Conservation (phyloP, 163 green algal genomes). For the Chloromonas sp. region DNA sequence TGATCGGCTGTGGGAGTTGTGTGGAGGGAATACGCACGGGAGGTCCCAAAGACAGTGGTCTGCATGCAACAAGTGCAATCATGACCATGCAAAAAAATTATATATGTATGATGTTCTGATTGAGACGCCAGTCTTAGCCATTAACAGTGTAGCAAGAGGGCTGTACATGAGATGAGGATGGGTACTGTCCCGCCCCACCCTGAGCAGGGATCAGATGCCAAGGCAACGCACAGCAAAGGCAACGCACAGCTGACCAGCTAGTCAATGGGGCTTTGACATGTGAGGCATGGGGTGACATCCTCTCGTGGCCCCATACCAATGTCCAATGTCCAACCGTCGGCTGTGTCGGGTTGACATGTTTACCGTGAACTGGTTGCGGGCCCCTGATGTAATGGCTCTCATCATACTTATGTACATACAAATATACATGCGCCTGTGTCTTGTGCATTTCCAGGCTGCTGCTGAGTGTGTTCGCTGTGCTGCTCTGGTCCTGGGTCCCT, state of each 20-base stretch:
- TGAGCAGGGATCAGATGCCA: no score
- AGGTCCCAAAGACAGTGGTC: no score
- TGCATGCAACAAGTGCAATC: no score
- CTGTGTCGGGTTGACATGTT: not conserved
- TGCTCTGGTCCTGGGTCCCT: slow-evolving; percentile 23
- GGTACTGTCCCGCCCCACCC: not conserved
- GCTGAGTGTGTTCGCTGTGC: slow-evolving; percentile 19
- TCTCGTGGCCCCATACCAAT: no score
- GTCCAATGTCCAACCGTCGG: no score
- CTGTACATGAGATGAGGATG: not conserved
- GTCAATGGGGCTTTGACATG: no score
- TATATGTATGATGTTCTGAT: not conserved
- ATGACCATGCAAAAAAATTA: no score
- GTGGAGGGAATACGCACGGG: not conserved
- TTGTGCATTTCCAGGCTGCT: slow-evolving; percentile 11
- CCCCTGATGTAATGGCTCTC: no score
- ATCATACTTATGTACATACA: no score
- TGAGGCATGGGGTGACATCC: no score
- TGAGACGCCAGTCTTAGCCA: not conserved
- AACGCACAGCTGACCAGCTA: no score
- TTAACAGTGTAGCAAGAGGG: not conserved
- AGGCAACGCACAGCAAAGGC: no score
- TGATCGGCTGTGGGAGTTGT: not conserved
- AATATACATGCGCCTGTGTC: not conserved
- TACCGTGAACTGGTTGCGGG: not conserved